Evolutionary conservation across 2,329 filamentous ascomycete species (phyloP).

Genomic region (Thielaviopsis euricoi): DNA sequence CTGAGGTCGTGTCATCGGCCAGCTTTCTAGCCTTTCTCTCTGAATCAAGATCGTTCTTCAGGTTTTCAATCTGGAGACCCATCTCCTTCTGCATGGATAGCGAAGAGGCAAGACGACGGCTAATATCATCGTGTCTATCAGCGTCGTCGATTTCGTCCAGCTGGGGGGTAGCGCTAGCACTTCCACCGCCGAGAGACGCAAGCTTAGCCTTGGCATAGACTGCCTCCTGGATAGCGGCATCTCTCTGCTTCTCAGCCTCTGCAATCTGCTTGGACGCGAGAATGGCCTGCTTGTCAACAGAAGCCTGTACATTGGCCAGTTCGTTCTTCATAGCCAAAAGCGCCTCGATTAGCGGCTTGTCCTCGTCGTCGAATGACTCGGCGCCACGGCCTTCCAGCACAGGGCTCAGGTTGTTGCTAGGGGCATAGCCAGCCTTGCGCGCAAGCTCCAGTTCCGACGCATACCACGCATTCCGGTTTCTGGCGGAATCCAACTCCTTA

Average conservation of each 20-base stretch:
- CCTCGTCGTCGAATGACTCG: slow-evolving; percentile 79
- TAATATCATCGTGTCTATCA: slow-evolving; percentile 54
- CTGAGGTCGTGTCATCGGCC: slow-evolving; percentile 73
- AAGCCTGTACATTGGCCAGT: slow-evolving; percentile 72
- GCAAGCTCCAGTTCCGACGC: slow-evolving; percentile 87
- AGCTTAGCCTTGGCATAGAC: slow-evolving; percentile 89
- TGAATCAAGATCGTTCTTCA: slow-evolving; percentile 55
- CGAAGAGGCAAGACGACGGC: slow-evolving; percentile 65
- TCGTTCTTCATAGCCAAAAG: slow-evolving; percentile 83
- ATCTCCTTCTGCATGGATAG: slow-evolving; percentile 66
- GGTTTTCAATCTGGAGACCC: slow-evolving; percentile 55
- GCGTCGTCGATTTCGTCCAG: slow-evolving; percentile 43
- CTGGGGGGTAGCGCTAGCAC: slow-evolving; percentile 42
- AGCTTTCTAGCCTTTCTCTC: slow-evolving; percentile 69
- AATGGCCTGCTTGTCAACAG: slow-evolving; percentile 76
- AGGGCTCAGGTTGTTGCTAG: slow-evolving; percentile 53
- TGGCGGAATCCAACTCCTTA: slow-evolving; percentile 72
- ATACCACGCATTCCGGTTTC: slow-evolving; percentile 90
- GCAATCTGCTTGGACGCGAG: slow-evolving; percentile 79
- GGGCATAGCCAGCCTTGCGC: slow-evolving; percentile 71
- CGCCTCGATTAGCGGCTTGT: slow-evolving; percentile 81
- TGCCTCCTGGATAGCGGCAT: slow-evolving; percentile 86
- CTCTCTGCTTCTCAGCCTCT: slow-evolving; percentile 85
- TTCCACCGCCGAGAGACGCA: slow-evolving; percentile 49
- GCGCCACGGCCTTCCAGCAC: slow-evolving; percentile 58